Base-by-base conservation (phyloP, 257 asterid species). In the Solanum pennellii region DNA sequence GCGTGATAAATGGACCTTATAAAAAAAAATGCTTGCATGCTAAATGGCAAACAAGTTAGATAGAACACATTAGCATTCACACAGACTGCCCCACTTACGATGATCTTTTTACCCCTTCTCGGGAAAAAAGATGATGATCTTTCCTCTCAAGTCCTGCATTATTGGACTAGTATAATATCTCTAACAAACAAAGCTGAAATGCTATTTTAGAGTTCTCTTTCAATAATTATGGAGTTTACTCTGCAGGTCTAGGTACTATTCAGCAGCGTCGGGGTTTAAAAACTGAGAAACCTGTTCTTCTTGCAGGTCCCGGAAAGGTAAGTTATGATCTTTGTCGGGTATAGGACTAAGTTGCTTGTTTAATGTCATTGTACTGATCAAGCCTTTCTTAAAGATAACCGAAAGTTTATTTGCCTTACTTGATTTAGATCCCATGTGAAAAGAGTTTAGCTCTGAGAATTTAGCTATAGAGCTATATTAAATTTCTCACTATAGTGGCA, bases 251-350 rank as follows among this genome's bases (percentile, higher is more conserved):
- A 89, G 94, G 91, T 90, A 94, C 93, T 88, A 94, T 97, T 89
- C 97, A 95, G 90, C 93, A 90, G 91, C 94, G 99, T 8, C 97
- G 99, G 13, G 94, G 95, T 77, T 83, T 91, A 47, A 89, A 83
- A 49, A 94, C 97, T 8, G 99, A 93, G 88, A 95, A 95, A 91
- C 98, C 99, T 66, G 90, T 92, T 90, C 99, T 97, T 89, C 97
- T 95, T 72, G 88, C 97, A 21, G 99, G 99, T 16, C 99, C 99
- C 16, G 99, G 99, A 84, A 95, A 97, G 98, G 99, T 94, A 69
- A 83, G 25, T 76, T 27, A 25, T 83, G 35, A 18, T 62, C 41
- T 84, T 82, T 18, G 23, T 88, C 72, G 77, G 45, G 80, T 31
- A 41, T 25, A 60, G 44, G 3, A 4, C 31, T 20, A 45, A 39